Base-by-base conservation (phyloP, 2,329 filamentous ascomycete species). In the Ophiostoma populinum region DNA sequence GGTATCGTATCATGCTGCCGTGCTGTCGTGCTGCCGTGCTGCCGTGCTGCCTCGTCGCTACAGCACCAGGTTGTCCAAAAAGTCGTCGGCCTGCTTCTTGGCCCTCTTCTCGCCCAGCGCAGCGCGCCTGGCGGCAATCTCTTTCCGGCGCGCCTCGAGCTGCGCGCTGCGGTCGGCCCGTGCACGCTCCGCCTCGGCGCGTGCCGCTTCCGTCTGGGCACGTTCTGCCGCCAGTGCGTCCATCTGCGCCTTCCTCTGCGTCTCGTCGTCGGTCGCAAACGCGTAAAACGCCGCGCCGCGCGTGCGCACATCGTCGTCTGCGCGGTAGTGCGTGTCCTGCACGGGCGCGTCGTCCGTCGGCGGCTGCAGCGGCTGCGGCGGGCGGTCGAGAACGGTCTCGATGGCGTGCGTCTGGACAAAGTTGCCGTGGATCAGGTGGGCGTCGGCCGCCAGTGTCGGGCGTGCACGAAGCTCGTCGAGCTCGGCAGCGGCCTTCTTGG, bases 251-350 rank as follows among this genome's bases (percentile, higher is more conserved):
- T 56, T 55, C 49, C 75, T 62, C 43, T 63, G 61, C 44, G 68
- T 73, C 49, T 78, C 75, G 53, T 92, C 74, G 52, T 92, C 79
- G 44, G 68, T 70, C 39, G 77, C 82, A 51, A 98, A 95, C 38
- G 79, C 75, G 59, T 85, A 94, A 57, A 95, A 98, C 0, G 81
- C 90, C 0, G 80, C 81, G 4, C 90, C 90, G 47, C 90, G 87
- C 29, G 73, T 82, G 41, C 90, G 65, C 32, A 93, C 74, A 63
- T 98, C 90, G 41, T 67, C 67, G 41, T 70, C 69, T 1, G 82
- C 82, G 52, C 94, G 80, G 55, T 95, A 98, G 56, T 95, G 87
- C 47, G 66, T 64, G 12, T 22, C 12, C 6, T n/a, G 10, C n/a
- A 9, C 34, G 3, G 18, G 21, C 22, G 37, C 32, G 11, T 17